Evolutionary conservation across 129 eudicot species (phyloP).

Genomic region (Sambucus nigra): DNA sequence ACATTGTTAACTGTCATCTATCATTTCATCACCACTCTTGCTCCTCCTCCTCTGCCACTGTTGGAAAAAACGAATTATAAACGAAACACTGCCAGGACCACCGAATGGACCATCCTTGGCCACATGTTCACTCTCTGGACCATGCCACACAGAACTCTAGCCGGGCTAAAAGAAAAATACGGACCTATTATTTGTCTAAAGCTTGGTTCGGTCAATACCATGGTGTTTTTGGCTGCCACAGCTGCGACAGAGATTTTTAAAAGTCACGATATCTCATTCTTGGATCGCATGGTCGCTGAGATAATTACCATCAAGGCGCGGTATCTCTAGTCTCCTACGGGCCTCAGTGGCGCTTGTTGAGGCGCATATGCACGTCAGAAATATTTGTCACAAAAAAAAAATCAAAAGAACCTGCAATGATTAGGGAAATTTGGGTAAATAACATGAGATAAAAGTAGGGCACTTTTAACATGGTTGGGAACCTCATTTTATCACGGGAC

Average conservation of each 20-base stretch:
- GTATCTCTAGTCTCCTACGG: background rate
- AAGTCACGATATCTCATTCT: constrained; percentile 14
- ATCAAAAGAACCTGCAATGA: constrained; percentile 1
- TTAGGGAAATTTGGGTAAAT: constrained; percentile 4
- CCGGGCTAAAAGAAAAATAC: constrained; percentile 7
- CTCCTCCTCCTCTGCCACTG: background rate
- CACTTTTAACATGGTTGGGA: constrained; percentile 46
- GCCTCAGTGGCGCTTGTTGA: constrained; percentile 21
- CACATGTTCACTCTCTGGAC: constrained; percentile 15
- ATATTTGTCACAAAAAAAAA: constrained; percentile 11
- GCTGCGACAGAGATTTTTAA: constrained; percentile 23
- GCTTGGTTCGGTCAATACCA: constrained; percentile 17
- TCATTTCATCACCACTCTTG: background rate
- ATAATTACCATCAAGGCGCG: constrained; percentile 9
- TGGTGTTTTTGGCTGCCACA: constrained; percentile 8
- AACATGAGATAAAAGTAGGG: background rate
- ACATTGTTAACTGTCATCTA: background rate
- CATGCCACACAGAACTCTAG: constrained; percentile 10
- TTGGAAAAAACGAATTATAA: too few species aligned
- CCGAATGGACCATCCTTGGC: constrained; percentile 12
- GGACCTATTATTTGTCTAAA: constrained; percentile 14
- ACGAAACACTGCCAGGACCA: constrained; percentile 15
- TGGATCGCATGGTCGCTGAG: constrained; percentile 16
- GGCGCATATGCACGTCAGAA: constrained; percentile 11
- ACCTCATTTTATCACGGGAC: constrained; percentile 50